phyloP scores from a whole-genome alignment of 371 early-diverging fungal genomes.

The Apophysomyces elegans region DNA sequence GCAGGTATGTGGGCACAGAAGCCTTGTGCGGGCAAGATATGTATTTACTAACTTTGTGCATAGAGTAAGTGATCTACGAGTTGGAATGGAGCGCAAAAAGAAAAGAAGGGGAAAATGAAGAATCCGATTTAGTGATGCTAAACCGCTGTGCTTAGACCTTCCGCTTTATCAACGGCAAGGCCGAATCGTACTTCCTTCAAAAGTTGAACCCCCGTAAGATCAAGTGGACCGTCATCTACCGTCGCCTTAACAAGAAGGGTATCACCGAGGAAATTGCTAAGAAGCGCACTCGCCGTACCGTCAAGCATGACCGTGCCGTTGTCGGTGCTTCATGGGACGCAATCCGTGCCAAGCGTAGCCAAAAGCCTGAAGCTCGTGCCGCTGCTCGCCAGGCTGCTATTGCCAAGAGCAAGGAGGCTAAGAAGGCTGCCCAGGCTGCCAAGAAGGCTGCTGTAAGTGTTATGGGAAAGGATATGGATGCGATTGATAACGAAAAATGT shows the following conservation, averaged over 20 bases:
- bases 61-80: not conserved
- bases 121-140: not conserved
- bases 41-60: not conserved
- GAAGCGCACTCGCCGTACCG: slow-evolving; percentile 94
- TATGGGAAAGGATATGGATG: not conserved
- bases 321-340: slow-evolving; percentile 95
- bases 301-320: slow-evolving; percentile 96
- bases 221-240: slow-evolving; percentile 96
- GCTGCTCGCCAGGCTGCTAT: slow-evolving; percentile 90
- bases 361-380: slow-evolving; percentile 94
- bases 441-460: slow-evolving; percentile 68
- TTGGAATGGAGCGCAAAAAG: not conserved
- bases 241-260: slow-evolving; percentile 98
- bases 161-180: slow-evolving; percentile 96
- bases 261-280: slow-evolving; percentile 93
- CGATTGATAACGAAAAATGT: not conserved
- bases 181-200: slow-evolving; percentile 94
- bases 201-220: slow-evolving; percentile 97
- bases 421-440: slow-evolving; percentile 79
- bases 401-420: slow-evolving; percentile 87
- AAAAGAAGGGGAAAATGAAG: not conserved
- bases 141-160: slow-evolving; percentile 65
- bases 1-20: slow-evolving; percentile 51
- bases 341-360: slow-evolving; percentile 94
- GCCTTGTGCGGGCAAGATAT: too few species aligned